Evolutionary conservation across 495 filamentous ascomycete genomes (phyloP).

Genomic region (Talaromyces thailandensis): DNA sequence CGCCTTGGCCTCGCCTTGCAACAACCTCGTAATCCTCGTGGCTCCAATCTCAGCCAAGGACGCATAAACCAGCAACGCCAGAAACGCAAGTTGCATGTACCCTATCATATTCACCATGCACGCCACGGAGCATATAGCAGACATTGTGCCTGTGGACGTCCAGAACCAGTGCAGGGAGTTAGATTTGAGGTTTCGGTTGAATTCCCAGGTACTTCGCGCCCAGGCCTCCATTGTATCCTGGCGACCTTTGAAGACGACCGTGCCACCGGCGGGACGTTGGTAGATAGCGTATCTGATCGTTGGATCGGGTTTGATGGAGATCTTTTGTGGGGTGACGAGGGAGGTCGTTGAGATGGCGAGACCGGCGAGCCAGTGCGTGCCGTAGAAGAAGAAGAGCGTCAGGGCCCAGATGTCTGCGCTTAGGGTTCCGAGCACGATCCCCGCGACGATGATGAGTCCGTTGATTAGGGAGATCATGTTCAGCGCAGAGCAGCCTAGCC

Average conservation of each 20-base stretch:
- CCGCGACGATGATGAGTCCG: constrained; percentile 15
- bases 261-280: constrained; percentile 20
- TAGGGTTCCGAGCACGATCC: constrained; percentile 16
- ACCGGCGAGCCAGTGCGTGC: constrained; percentile 16
- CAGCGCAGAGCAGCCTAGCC: constrained; percentile 8
- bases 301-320: constrained; percentile 7
- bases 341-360: constrained; percentile 13
- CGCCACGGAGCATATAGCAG: constrained; percentile 18
- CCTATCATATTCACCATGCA: constrained; percentile 27
- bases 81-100: constrained; percentile 17
- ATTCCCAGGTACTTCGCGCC: constrained; percentile 23
- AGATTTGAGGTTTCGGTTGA: constrained; percentile 9
- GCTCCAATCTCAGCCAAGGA: constrained; percentile 20
- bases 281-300: constrained; percentile 16
- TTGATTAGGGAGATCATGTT: constrained; percentile 14
- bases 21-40: constrained; percentile 14
- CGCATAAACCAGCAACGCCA: constrained; percentile 16
- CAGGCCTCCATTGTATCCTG: constrained; percentile 19
- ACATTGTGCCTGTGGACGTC: constrained; percentile 16
- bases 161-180: constrained; percentile 16
- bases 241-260: constrained; percentile 23
- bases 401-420: constrained; percentile 20
- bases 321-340: constrained; percentile 14
- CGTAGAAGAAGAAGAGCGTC: constrained; percentile 18
- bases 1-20: constrained; percentile 15